Evolutionary conservation across 2,329 filamentous ascomycete species (phyloP).

Genomic region (Tolypocladium amazonense): DNA sequence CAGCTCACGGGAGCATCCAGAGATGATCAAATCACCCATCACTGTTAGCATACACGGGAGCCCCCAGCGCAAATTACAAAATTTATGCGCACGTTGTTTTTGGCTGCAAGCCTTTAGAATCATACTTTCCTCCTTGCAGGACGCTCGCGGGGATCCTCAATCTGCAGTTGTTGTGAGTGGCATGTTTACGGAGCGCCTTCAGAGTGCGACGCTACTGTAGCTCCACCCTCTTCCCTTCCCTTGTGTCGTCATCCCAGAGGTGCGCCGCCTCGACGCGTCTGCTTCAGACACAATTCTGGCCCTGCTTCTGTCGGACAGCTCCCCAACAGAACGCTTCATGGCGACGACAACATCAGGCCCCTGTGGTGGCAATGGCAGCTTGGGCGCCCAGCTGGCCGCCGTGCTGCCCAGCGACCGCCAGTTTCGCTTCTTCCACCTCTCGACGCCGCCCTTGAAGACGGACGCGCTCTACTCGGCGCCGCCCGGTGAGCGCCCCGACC

Average conservation of each 20-base stretch:
- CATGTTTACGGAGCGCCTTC: not conserved
- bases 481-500: slow-evolving; percentile 58
- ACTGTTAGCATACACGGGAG: too few relatives aligned
- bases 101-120: not conserved
- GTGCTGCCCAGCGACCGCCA: slow-evolving; percentile 41
- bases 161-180: not conserved
- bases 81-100: too few relatives aligned
- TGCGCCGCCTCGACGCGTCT: not conserved
- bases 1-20: not conserved
- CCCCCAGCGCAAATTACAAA: too few relatives aligned
- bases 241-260: not conserved
- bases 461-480: slow-evolving; percentile 71
- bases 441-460: slow-evolving; percentile 67
- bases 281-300: too few relatives aligned
- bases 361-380: not conserved
- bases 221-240: not conserved
- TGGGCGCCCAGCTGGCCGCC: slow-evolving; percentile 24
- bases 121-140: too few relatives aligned
- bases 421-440: slow-evolving; percentile 76
- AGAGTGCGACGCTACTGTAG: not conserved
- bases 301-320: not conserved
- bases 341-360: not conserved
- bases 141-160: too few relatives aligned
- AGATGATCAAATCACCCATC: not conserved
- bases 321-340: not conserved